Evolutionary conservation across 768 basidiomycete species (phyloP).

Genomic region (Amanita molliuscula): DNA sequence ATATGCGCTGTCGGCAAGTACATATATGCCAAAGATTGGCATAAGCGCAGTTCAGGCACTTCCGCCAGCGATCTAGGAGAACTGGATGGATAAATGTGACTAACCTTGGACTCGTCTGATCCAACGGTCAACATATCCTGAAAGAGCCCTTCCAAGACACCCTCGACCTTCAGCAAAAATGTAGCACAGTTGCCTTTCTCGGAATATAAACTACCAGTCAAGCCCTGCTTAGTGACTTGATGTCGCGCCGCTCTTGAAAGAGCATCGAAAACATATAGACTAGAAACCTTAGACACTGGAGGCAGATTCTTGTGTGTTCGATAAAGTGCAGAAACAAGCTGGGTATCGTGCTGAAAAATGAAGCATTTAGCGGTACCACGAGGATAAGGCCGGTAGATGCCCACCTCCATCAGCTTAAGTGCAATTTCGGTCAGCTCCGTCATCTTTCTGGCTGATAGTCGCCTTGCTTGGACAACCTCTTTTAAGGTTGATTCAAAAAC

Average conservation of each 20-base stretch:
- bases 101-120: constrained; percentile 75
- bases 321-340: constrained; percentile 82
- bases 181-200: constrained; percentile 64
- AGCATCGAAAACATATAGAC: constrained; percentile 92
- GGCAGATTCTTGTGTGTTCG: constrained; percentile 78
- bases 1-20: background rate
- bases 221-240: constrained; percentile 53
- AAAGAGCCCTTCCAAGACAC: constrained; percentile 81
- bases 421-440: constrained; percentile 64
- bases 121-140: constrained; percentile 68
- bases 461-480: constrained; percentile 73
- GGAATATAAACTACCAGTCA: constrained; percentile 44
- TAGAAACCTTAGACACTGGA: constrained; percentile 62
- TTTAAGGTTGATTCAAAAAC: constrained; percentile 74
- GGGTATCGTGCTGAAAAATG: constrained; percentile 62
- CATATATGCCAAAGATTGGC: background rate
- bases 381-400: constrained; percentile 13
- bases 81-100: constrained; percentile 22
- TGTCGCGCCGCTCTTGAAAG: constrained; percentile 75
- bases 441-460: constrained; percentile 85
- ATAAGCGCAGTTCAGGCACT: background rate
- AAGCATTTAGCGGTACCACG: background rate
- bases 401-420: constrained; percentile 67
- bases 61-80: background rate
- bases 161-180: constrained; percentile 85